Conservation (phyloP, 2,329 filamentous ascomycete genomes). For the Myriosclerotinia scirpicola region DNA sequence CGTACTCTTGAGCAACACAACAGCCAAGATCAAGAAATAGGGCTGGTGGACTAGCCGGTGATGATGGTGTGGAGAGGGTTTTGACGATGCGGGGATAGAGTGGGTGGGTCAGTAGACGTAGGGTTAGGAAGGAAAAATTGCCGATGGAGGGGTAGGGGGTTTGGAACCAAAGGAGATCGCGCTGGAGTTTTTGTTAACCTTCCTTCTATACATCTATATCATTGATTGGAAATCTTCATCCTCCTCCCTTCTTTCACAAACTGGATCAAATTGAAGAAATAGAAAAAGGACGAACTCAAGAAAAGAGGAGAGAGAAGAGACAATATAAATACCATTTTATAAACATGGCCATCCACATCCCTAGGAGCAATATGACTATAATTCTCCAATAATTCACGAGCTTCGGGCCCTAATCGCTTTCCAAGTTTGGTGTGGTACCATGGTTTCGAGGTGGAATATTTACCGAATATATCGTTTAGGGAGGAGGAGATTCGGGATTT, state of each 20-base stretch:
- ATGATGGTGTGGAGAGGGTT: constrained; percentile 12
- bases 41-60: constrained; percentile 3
- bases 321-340: constrained; percentile 26
- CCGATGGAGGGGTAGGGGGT: constrained; percentile 35
- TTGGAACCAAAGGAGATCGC: constrained; percentile 31
- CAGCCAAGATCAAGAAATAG: constrained; percentile 44
- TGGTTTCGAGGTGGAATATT: constrained; percentile 19
- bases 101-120: constrained; percentile 22
- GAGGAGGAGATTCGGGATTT: not conserved
- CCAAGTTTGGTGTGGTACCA: constrained; percentile 18
- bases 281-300: not conserved
- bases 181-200: constrained; percentile 17
- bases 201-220: not conserved
- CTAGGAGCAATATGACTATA: constrained; percentile 28
- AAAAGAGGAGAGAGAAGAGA: not conserved
- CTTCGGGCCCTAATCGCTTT: constrained; percentile 11
- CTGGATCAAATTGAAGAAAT: not conserved
- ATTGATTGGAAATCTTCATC: not conserved
- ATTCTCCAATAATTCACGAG: constrained; percentile 29
- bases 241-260: not conserved
- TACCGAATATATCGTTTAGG: not conserved
- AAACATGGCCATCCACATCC: constrained; percentile 29
- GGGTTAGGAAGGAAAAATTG: constrained; percentile 28
- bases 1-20: constrained; percentile 43
- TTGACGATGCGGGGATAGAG: constrained; percentile 23